A percentile compares a stretch with the other conserved stretches of the same genome.
Evolutionary conservation across 2,329 filamentous ascomycete genomes (phyloP).

Genomic region (Cercospora sp.): DNA sequence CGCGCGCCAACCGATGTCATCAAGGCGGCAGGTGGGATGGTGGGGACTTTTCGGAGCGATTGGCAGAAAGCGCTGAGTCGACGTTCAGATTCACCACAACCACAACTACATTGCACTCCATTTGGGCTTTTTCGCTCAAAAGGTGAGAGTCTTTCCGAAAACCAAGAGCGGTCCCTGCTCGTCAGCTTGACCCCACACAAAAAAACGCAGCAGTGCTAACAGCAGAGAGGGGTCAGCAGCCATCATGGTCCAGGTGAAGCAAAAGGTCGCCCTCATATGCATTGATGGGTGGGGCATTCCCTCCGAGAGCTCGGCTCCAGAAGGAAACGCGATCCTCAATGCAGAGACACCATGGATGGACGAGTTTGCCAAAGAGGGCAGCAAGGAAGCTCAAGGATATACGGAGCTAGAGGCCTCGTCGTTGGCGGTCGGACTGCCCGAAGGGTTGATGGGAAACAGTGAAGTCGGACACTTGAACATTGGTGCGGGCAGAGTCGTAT

Average conservation of each 20-base stretch:
- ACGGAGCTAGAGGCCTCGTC: conserved; percentile 94
- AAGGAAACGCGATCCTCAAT: conserved; percentile 84
- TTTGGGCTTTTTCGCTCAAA: neutral
- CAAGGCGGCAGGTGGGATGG: neutral
- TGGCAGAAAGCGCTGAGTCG: conserved; percentile 1
- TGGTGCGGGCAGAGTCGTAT: conserved; percentile 93
- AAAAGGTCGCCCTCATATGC: conserved; percentile 78
- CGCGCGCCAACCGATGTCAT: conserved; percentile 1
- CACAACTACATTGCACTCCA: neutral
- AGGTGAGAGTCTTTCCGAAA: neutral
- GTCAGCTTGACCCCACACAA: neutral
- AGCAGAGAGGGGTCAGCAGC: conserved; percentile 10
- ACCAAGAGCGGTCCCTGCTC: neutral
- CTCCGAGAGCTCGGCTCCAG: conserved; percentile 72
- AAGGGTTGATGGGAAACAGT: conserved; percentile 98
- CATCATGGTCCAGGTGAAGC: conserved; percentile 65
- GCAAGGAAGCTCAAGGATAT: conserved; percentile 77
- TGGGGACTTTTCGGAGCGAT: conserved; percentile 13
- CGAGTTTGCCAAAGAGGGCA: conserved; percentile 65
- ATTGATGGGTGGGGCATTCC: conserved; percentile 98
- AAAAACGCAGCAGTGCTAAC: neutral
- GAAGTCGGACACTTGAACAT: conserved; percentile 99
- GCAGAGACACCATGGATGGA: conserved; percentile 96
- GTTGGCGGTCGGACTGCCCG: conserved; percentile 88
- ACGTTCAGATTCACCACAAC: neutral